Percentiles rank a stretch among this genome's conserved stretches.
These are phyloP conservation scores for Amanita molliuscula DNA, from an alignment of 768 basidiomycete species.

Conservation along the genomic window DNA sequence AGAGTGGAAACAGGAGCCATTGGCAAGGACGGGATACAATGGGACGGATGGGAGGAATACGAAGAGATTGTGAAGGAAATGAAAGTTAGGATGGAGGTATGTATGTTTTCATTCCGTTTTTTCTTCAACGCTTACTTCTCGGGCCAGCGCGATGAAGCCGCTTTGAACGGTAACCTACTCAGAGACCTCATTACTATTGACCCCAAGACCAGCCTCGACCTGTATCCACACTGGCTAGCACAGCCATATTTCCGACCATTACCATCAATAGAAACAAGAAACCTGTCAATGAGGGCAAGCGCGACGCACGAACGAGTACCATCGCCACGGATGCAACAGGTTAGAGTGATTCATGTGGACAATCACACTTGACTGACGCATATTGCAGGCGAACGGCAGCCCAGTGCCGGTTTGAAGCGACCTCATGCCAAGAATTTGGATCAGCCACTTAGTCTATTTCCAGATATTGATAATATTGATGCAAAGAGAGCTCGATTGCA, in stretches of 20 bases:
- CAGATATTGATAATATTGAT: not conserved
- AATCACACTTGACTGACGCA: not conserved
- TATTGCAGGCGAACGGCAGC: not conserved
- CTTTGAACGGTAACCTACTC: slow-evolving; percentile 16
- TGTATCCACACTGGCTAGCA: slow-evolving; percentile 38
- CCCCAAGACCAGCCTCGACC: slow-evolving; percentile 23
- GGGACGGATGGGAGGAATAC: slow-evolving; percentile 31
- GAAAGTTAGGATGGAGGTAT: slow-evolving; percentile 40
- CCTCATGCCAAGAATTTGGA: not conserved
- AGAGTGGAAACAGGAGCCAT: slow-evolving; percentile 5
- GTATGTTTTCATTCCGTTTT: slow-evolving; percentile 6
- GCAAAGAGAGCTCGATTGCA: not conserved
- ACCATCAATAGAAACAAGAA: slow-evolving; percentile 1
- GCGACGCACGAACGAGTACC: not conserved
- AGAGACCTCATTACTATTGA: slow-evolving; percentile 22
- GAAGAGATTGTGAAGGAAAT: slow-evolving; percentile 48
- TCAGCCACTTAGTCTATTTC: not conserved
- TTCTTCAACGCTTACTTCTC: slow-evolving; percentile 1
- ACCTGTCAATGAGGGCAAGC: not conserved
- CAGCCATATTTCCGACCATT: slow-evolving; percentile 58
- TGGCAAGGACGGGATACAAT: slow-evolving; percentile 3
- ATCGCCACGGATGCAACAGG: not conserved
- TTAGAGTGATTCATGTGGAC: not conserved
- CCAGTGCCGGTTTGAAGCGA: not conserved
- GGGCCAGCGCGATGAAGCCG: slow-evolving; percentile 38